Conservation (phyloP, 352 stramenopile species). For the Halophytophthora polymorphica region DNA sequence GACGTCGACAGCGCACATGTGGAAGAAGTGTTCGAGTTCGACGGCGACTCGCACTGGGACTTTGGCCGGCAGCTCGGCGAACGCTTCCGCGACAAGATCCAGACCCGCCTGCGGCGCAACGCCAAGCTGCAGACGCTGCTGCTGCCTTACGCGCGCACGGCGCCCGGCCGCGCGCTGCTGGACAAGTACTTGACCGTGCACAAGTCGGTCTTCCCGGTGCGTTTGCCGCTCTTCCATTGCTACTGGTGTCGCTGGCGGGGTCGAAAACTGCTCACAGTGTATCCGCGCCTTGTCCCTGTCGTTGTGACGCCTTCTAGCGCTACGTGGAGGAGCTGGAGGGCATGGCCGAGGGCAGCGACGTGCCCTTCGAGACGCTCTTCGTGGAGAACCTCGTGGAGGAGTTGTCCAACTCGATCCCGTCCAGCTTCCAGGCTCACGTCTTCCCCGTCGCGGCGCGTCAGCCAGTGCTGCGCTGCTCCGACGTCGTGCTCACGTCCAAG, state of each 20-base stretch:
- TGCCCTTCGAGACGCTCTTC: conserved; percentile 67
- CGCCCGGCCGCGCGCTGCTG: conserved; percentile 33
- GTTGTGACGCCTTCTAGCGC: conserved; percentile 22
- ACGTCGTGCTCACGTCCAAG: conserved; percentile 54
- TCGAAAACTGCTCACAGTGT: background rate
- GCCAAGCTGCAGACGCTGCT: conserved; percentile 56
- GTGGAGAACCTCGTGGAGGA: conserved; percentile 76
- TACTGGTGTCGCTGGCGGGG: background rate
- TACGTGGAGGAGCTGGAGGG: conserved; percentile 69
- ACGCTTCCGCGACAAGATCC: conserved; percentile 51
- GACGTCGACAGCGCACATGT: conserved; percentile 10
- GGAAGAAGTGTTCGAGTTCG: conserved; percentile 51
- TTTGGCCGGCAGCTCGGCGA: conserved; percentile 52
- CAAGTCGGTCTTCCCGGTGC: conserved; percentile 47
- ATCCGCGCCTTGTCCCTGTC: too few species aligned
- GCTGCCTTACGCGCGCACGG: conserved; percentile 49
- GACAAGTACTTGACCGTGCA: conserved; percentile 46
- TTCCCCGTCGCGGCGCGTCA: conserved; percentile 14
- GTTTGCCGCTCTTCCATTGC: conserved; percentile 1
- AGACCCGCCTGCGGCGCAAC: conserved; percentile 33
- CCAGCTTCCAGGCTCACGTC: conserved; percentile 26
- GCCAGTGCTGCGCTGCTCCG: conserved; percentile 56
- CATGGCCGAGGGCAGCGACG: conserved; percentile 49
- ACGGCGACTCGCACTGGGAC: conserved; percentile 57
- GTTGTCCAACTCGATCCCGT: conserved; percentile 55